Percentiles rank a stretch among this genome's conserved stretches.
Evolutionary conservation across 2,329 filamentous ascomycete genomes (phyloP).

Genomic region (Ophiostoma quercus): DNA sequence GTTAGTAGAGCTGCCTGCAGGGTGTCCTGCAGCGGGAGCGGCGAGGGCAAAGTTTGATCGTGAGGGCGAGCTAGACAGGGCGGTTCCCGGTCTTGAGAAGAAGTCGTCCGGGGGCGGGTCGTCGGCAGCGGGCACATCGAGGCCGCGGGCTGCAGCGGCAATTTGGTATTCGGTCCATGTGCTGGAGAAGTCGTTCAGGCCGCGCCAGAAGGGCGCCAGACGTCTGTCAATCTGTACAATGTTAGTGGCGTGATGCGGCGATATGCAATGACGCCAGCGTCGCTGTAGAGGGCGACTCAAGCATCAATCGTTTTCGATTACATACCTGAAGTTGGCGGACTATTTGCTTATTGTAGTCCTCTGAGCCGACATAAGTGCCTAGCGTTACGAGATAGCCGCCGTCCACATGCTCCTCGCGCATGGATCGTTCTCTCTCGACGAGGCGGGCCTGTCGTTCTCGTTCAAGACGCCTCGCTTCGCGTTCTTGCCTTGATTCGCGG

Average conservation of each 20-base stretch:
- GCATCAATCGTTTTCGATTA: neutral
- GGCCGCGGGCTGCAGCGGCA: constrained; percentile 79
- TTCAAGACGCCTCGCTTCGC: constrained; percentile 79
- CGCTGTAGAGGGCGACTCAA: neutral
- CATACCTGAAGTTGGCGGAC: constrained; percentile 86
- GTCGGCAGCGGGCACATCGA: constrained; percentile 78
- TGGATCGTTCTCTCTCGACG: constrained; percentile 83
- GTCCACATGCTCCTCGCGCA: constrained; percentile 88
- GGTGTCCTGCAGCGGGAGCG: constrained; percentile 48
- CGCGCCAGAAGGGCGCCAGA: constrained; percentile 92
- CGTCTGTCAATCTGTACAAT: constrained; percentile 74
- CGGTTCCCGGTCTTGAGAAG: constrained; percentile 39
- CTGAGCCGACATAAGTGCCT: constrained; percentile 83
- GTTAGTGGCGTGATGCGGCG: constrained; percentile 6
- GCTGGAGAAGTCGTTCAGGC: constrained; percentile 79
- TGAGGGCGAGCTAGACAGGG: constrained; percentile 32
- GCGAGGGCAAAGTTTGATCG: constrained; percentile 47
- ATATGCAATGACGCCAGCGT: neutral
- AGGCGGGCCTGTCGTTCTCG: constrained; percentile 68
- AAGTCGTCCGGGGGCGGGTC: constrained; percentile 68
- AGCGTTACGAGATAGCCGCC: constrained; percentile 92
- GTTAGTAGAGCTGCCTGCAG: neutral
- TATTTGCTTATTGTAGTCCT: constrained; percentile 86
- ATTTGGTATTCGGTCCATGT: constrained; percentile 94
- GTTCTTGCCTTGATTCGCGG: constrained; percentile 84